phyloP scores from a whole-genome alignment of 495 filamentous ascomycete genomes.

The Penicillium malachiteum region DNA sequence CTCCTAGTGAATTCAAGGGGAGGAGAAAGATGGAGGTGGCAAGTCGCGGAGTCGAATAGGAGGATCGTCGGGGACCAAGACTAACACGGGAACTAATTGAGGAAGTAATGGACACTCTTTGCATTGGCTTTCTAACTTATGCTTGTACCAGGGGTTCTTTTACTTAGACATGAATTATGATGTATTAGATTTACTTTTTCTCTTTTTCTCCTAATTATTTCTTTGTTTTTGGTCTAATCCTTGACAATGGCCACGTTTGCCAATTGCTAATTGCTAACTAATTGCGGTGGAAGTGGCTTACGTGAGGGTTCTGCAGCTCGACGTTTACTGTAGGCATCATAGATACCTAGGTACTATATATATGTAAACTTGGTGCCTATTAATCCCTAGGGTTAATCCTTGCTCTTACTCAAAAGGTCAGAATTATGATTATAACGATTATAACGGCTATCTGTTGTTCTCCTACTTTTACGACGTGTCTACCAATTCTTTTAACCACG shows the following conservation, averaged over 20 bases:
- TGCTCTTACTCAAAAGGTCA: too few species aligned
- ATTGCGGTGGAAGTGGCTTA: background rate
- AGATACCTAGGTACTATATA: too few species aligned
- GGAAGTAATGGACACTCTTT: background rate
- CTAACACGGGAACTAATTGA: slow-evolving; percentile 12
- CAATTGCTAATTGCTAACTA: background rate
- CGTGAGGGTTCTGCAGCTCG: background rate
- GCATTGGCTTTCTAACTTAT: background rate
- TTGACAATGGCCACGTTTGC: background rate
- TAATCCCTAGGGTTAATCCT: too few species aligned
- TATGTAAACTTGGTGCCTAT: too few species aligned
- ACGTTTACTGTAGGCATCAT: too few species aligned
- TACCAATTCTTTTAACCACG: background rate
- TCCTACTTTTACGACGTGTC: too few species aligned
- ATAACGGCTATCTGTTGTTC: too few species aligned
- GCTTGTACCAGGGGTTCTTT: background rate
- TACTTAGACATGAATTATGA: background rate
- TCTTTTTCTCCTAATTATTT: background rate
- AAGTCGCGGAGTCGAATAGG: slow-evolving; percentile 15
- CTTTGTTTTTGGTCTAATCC: background rate
- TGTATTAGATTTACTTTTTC: background rate
- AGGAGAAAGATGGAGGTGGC: slow-evolving; percentile 1
- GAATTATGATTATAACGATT: too few species aligned
- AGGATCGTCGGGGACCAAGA: slow-evolving; percentile 20
- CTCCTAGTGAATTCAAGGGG: background rate